phyloP scores from a whole-genome alignment of 1,139 yeast genomes.

The Kodamaea plutei region DNA sequence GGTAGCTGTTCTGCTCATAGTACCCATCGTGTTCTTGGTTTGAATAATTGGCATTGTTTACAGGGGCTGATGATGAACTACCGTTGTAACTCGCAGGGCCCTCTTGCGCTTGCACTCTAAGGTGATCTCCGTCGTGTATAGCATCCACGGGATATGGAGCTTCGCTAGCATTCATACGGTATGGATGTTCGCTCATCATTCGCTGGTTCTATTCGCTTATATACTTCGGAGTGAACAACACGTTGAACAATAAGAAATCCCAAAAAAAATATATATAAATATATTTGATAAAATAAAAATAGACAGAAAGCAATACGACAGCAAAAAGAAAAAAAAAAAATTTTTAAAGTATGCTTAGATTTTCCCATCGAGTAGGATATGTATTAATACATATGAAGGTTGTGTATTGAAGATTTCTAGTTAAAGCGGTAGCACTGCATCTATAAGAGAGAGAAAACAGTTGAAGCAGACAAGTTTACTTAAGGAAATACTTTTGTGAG shows the following conservation, averaged over 20 bases:
- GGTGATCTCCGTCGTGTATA: background rate
- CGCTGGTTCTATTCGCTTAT: no score
- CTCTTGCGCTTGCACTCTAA: background rate
- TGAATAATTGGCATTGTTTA: background rate
- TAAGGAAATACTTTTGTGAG: no score
- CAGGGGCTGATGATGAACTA: background rate
- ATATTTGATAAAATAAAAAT: background rate
- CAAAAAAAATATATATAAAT: background rate
- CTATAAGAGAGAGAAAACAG: no score
- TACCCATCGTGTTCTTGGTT: no score
- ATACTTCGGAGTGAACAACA: no score
- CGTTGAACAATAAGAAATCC: background rate
- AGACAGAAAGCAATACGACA: background rate
- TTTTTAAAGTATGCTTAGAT: no score
- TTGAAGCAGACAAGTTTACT: no score
- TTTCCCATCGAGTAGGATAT: no score
- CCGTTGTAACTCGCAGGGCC: background rate
- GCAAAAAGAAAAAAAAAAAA: background rate
- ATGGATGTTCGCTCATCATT: background rate
- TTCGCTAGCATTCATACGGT: background rate
- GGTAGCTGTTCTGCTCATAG: background rate
- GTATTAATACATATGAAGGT: no score
- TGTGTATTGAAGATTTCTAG: no score
- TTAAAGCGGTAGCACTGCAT: no score
- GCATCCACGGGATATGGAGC: slow-evolving; percentile 27